A percentile compares a stretch with the other conserved stretches of the same genome.
phyloP scores from a whole-genome alignment of 2,329 filamentous ascomycete species.

The Colletotrichum abscissum region DNA sequence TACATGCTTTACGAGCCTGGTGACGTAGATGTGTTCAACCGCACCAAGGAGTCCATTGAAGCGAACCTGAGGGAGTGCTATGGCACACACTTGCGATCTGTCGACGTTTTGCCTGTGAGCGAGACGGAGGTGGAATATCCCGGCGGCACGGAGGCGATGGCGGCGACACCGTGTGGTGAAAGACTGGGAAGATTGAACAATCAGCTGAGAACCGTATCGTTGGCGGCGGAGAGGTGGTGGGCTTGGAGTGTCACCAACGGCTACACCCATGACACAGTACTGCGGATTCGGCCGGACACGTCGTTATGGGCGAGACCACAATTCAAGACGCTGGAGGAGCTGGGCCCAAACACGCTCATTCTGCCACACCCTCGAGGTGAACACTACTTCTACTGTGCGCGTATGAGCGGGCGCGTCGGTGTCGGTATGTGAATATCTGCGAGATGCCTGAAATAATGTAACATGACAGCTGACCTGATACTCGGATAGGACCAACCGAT shows the following conservation, averaged over 20 bases:
- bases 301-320: conserved; percentile 15
- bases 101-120: neutral
- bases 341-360: conserved; percentile 25
- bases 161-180: conserved; percentile 18
- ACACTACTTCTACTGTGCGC: conserved; percentile 35
- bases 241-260: conserved; percentile 30
- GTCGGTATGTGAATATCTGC: conserved; percentile 36
- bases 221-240: conserved; percentile 32
- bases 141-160: conserved; percentile 17
- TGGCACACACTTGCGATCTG: conserved; percentile 19
- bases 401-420: conserved; percentile 30
- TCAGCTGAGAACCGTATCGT: conserved; percentile 23
- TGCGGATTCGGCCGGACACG: conserved; percentile 34
- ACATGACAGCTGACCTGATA: neutral
- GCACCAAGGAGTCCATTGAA: conserved; percentile 15
- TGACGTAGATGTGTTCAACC: conserved; percentile 9
- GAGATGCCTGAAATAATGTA: neutral
- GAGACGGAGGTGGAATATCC: conserved; percentile 27
- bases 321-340: conserved; percentile 28
- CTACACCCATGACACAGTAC: conserved; percentile 26
- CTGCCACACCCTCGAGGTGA: conserved; percentile 33
- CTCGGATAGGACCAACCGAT: conserved; percentile 25
- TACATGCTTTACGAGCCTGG: conserved; percentile 26
- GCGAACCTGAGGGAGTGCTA: conserved; percentile 31
- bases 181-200: conserved; percentile 28